A percentile compares a stretch with the other conserved stretches of the same genome.
Conservation (phyloP, 140 eudicot genomes). For the Oenanthe javanica region DNA sequence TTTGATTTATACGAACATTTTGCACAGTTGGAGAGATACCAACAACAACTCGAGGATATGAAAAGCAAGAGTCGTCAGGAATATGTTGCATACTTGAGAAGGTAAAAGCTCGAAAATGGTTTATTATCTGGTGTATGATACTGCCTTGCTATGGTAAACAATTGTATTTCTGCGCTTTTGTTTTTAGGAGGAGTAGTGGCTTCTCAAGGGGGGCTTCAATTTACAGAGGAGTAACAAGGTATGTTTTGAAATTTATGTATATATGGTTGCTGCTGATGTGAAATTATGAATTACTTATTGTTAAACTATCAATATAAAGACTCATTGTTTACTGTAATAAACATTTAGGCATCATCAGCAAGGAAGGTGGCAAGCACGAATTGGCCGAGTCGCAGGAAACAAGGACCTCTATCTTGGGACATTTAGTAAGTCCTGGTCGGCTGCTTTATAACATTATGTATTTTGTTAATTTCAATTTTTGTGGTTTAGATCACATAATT, state of each 20-base stretch:
- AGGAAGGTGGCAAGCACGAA: conserved; percentile 6
- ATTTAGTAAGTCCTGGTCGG: not conserved
- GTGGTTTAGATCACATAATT: too few relatives aligned
- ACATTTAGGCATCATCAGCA: conserved; percentile 6
- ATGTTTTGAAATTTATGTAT: not conserved
- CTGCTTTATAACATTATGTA: not conserved
- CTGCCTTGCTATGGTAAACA: too few relatives aligned
- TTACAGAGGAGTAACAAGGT: conserved; percentile 35
- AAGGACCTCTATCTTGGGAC: conserved; percentile 4
- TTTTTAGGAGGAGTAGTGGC: conserved; percentile 31
- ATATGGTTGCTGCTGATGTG: not conserved
- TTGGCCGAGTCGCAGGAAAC: not conserved
- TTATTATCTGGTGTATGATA: not conserved
- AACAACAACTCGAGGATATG: conserved; percentile 73
- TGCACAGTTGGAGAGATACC: conserved; percentile 28
- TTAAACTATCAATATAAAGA: not conserved
- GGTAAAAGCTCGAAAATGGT: conserved; percentile 23
- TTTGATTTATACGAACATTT: not conserved
- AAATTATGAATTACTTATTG: too few relatives aligned
- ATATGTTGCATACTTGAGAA: conserved; percentile 79
- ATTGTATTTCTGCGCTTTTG: not conserved
- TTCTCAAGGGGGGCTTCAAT: conserved; percentile 27
- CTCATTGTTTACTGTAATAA: not conserved
- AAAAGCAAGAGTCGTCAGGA: conserved; percentile 82
- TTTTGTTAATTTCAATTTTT: not conserved